Percentiles rank a stretch among this genome's conserved stretches.
Conservation (phyloP, 2,329 filamentous ascomycete genomes). For the Sporothrix brasiliensis region DNA sequence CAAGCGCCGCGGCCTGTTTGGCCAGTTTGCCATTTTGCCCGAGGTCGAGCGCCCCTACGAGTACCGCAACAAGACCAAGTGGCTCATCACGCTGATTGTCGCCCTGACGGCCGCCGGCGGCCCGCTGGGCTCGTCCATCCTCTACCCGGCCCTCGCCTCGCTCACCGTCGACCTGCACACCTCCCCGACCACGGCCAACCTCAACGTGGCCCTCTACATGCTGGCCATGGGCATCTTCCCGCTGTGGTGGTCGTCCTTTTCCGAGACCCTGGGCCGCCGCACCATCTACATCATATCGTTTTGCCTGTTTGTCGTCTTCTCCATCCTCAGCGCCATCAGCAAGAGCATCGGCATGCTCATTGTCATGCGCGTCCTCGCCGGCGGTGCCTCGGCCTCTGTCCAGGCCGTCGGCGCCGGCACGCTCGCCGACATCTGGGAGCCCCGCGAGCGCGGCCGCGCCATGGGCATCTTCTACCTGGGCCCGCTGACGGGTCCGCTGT, state of each 20-base stretch:
- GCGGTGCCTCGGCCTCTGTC: constrained; percentile 77
- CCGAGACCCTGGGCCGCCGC: constrained; percentile 70
- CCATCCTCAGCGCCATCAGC: constrained; percentile 68
- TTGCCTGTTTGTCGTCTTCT: constrained; percentile 70
- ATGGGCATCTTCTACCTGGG: constrained; percentile 85
- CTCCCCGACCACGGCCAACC: constrained; percentile 68
- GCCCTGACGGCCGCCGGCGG: constrained; percentile 75
- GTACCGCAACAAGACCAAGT: constrained; percentile 76
- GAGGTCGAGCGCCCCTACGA: constrained; percentile 77
- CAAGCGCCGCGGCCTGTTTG: constrained; percentile 70
- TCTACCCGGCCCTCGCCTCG: constrained; percentile 72
- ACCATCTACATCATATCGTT: constrained; percentile 81
- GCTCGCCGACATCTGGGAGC: constrained; percentile 79
- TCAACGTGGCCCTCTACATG: constrained; percentile 81
- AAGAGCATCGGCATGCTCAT: constrained; percentile 73
- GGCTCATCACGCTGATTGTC: constrained; percentile 78
- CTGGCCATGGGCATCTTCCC: constrained; percentile 81
- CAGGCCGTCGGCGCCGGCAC: constrained; percentile 83
- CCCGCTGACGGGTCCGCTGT: constrained; percentile 71
- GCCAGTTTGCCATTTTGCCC: constrained; percentile 65
- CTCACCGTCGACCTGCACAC: constrained; percentile 65
- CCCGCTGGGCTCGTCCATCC: constrained; percentile 81
- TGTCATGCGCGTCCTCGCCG: constrained; percentile 71
- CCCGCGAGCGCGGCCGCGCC: constrained; percentile 70
- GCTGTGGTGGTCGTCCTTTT: constrained; percentile 84